phyloP scores from a whole-genome alignment of 495 filamentous ascomycete species.

The Penicillium alfredii region DNA sequence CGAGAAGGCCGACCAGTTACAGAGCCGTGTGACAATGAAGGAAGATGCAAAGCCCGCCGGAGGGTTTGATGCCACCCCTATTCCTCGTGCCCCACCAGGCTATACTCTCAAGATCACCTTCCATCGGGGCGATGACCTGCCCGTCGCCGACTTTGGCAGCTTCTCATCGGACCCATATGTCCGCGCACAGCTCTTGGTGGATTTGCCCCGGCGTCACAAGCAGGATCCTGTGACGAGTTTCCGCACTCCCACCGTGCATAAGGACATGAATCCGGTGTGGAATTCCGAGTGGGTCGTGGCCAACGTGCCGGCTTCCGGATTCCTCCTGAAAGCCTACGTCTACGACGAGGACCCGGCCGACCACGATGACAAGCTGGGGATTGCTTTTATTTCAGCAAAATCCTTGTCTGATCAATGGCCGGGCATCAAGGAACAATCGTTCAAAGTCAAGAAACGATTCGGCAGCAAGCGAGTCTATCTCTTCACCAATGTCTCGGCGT shows the following conservation, averaged over 20 bases:
- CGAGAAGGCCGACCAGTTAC: conserved; percentile 52
- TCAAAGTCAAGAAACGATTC: conserved; percentile 72
- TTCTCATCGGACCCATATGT: conserved; percentile 83
- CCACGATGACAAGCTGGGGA: conserved; percentile 82
- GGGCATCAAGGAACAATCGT: conserved; percentile 59
- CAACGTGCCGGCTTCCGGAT: conserved; percentile 73
- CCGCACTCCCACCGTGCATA: conserved; percentile 70
- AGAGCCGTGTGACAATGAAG: conserved; percentile 40
- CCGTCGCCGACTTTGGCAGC: conserved; percentile 69
- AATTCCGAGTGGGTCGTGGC: conserved; percentile 80
- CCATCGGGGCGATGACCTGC: conserved; percentile 71
- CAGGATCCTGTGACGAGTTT: conserved; percentile 67
- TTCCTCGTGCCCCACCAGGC: conserved; percentile 65
- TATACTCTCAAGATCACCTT: conserved; percentile 85
- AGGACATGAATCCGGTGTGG: conserved; percentile 69
- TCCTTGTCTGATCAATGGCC: conserved; percentile 57
- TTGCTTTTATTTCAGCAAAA: conserved; percentile 60
- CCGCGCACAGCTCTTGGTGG: conserved; percentile 56
- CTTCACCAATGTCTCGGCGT: conserved; percentile 55
- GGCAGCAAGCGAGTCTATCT: conserved; percentile 82
- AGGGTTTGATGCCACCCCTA: conserved; percentile 71
- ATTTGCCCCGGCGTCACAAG: conserved; percentile 66
- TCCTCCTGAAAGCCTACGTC: conserved; percentile 70
- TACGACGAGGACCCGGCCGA: conserved; percentile 87
- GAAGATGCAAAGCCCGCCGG: conserved; percentile 52